A percentile compares a stretch with the other conserved stretches of the same genome.
phyloP scores from a whole-genome alignment of 495 filamentous ascomycete genomes.

The Alectoria sarmentosa region DNA sequence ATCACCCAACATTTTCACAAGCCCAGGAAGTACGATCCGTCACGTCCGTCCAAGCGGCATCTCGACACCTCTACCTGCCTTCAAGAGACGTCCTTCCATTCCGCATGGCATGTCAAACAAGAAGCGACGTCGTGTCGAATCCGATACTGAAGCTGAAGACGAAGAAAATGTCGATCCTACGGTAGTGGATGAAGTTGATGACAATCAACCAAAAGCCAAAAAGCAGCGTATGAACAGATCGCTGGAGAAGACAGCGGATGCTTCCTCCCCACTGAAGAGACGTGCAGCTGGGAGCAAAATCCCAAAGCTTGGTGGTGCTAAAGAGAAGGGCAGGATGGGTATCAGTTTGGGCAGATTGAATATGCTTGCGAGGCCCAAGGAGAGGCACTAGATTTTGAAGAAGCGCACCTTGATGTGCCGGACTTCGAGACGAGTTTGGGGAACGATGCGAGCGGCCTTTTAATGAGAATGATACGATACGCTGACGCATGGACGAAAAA shows the following conservation, averaged over 20 bases:
- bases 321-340: slow-evolving; percentile 29
- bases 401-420: neutral
- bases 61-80: slow-evolving; percentile 20
- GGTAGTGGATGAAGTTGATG: slow-evolving; percentile 32
- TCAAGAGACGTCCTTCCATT: slow-evolving; percentile 40
- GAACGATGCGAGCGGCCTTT: neutral
- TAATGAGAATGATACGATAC: neutral
- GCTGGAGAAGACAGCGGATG: slow-evolving; percentile 32
- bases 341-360: slow-evolving; percentile 45
- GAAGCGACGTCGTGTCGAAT: slow-evolving; percentile 53
- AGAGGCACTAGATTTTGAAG: slow-evolving; percentile 21
- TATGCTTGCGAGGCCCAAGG: slow-evolving; percentile 46
- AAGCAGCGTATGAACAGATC: slow-evolving; percentile 33
- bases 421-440: neutral
- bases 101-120: slow-evolving; percentile 69
- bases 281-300: slow-evolving; percentile 32
- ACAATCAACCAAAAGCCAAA: slow-evolving; percentile 36
- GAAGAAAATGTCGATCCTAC: slow-evolving; percentile 28
- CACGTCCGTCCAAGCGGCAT: slow-evolving; percentile 44
- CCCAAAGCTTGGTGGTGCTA: slow-evolving; percentile 32
- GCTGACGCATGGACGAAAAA: neutral
- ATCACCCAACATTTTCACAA: slow-evolving; percentile 16
- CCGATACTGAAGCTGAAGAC: slow-evolving; percentile 29
- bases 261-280: slow-evolving; percentile 29
- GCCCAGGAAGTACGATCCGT: slow-evolving; percentile 51